A percentile compares a stretch with the other conserved stretches of the same genome.
Evolutionary conservation across 2,329 filamentous ascomycete species (phyloP).

Genomic region (Sporothrix humicola): DNA sequence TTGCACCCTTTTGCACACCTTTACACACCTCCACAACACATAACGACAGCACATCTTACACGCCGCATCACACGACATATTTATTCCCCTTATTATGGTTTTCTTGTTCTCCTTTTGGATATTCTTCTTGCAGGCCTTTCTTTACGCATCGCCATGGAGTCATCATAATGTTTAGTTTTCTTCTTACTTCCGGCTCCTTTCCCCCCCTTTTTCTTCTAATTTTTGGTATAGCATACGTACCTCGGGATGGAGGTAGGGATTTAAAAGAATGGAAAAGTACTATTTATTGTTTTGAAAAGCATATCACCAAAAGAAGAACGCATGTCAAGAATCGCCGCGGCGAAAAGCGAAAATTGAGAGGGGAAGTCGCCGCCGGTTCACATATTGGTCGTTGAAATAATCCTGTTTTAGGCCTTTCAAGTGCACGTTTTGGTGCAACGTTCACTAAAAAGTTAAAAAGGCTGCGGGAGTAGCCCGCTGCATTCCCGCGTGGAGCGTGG

Average conservation of each 20-base stretch:
- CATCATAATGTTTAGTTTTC: constrained; percentile 5
- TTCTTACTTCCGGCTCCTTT: not conserved
- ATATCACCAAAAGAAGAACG: not conserved
- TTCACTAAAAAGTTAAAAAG: not conserved
- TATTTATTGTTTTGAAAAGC: not conserved
- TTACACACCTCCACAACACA: not conserved
- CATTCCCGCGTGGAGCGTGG: not conserved
- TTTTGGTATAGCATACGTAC: constrained; percentile 3
- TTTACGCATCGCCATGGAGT: constrained; percentile 31
- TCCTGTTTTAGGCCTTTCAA: not conserved
- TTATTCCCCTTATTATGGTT: not conserved
- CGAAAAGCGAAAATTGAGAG: constrained; percentile 16
- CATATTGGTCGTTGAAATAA: not conserved
- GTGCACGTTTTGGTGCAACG: constrained; percentile 4
- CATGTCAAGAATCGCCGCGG: not conserved
- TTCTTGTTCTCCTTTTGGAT: not conserved
- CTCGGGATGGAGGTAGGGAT: constrained; percentile 1
- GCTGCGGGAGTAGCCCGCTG: constrained; percentile 1
- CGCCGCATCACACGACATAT: not conserved
- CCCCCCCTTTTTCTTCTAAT: not conserved
- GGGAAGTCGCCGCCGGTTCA: not conserved
- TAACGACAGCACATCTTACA: not conserved
- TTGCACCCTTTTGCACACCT: no score
- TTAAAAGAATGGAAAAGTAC: constrained; percentile 16
- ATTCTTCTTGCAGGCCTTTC: not conserved